Base-by-base conservation (phyloP, 352 stramenopile genomes). In the Labyrinthula sp. region DNA sequence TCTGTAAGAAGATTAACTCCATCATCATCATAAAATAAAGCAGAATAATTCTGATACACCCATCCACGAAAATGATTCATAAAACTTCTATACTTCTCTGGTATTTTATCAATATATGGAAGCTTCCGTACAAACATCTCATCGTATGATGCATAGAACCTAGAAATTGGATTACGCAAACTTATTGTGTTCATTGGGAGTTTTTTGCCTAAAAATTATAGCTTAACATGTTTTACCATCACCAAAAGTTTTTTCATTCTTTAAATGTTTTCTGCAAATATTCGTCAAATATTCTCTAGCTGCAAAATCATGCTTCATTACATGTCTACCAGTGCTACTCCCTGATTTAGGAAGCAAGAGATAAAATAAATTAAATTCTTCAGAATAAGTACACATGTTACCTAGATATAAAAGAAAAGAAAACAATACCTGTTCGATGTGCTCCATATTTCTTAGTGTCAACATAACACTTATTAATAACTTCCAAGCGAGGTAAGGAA, bases 241-340 rank as follows among this genome's bases (percentile, higher is more conserved):
- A n/a, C n/a, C n/a, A n/a, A n/a, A n/a, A n/a, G n/a, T n/a, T n/a
- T n/a, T n/a, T n/a, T n/a, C n/a, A n/a, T n/a, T 17, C 34, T n/a
- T 40, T 9, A 15, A 40, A 40, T n/a, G 34, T 10, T 17, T 30
- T 30, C 34, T 10, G 9, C n/a, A n/a, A n/a, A n/a, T n/a, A n/a
- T n/a, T n/a, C n/a, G n/a, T n/a, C n/a, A n/a, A n/a, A n/a, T n/a
- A n/a, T n/a, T n/a, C n/a, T n/a, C n/a, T n/a, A n/a, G n/a, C n/a
- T n/a, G n/a, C n/a, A n/a, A n/a, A n/a, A n/a, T n/a, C n/a, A 22
- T 40, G 15, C 34, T 40, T 40, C 34, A 40, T 40, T 9, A 30
- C 34, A 22, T 40, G 34, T 9, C 34, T 9, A 9, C 10, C 10
- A 40, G 34, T 40, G 34, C 15, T 36, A 22, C 34, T 40, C 9